Percentiles rank a stretch among this genome's conserved stretches.
Conservation (phyloP, 1,284 basidiomycete species). For the Cryptococcus wingfieldii region DNA sequence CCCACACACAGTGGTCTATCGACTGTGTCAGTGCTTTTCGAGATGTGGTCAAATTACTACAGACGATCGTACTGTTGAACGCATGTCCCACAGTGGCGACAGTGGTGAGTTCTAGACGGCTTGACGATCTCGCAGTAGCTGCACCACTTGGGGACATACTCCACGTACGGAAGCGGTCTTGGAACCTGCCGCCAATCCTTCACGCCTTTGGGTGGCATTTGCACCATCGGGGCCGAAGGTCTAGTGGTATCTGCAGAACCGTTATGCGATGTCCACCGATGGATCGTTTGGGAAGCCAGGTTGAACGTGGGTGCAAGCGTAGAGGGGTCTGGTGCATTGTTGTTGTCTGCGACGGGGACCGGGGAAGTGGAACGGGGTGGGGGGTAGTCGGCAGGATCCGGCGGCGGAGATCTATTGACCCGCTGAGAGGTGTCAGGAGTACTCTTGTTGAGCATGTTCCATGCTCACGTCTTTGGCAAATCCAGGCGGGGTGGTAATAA, state of each 20-base stretch:
- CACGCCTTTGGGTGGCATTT: neutral
- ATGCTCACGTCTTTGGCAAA: slow-evolving; percentile 61
- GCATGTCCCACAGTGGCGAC: slow-evolving; percentile 47
- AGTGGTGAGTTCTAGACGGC: slow-evolving; percentile 47
- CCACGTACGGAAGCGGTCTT: slow-evolving; percentile 29
- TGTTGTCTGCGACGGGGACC: neutral
- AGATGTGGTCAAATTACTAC: neutral
- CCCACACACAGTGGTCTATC: slow-evolving; percentile 44
- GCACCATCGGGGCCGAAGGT: neutral
- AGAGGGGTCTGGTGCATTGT: slow-evolving; percentile 19
- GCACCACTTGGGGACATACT: slow-evolving; percentile 35
- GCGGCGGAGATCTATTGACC: slow-evolving; percentile 37
- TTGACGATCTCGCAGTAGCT: slow-evolving; percentile 44
- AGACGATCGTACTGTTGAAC: slow-evolving; percentile 43
- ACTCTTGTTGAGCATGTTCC: too few species aligned
- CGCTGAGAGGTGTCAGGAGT: slow-evolving; percentile 25
- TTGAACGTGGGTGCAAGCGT: slow-evolving; percentile 24
- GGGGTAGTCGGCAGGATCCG: slow-evolving; percentile 14
- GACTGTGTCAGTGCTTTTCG: neutral
- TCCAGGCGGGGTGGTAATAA: slow-evolving; percentile 63
- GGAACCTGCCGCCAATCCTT: slow-evolving; percentile 22
- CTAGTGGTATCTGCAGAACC: neutral
- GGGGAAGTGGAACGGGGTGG: neutral
- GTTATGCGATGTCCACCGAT: neutral
- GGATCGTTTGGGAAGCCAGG: slow-evolving; percentile 4